Evolutionary conservation across 371 early-diverging fungal species (phyloP), one percentile per base, ranked within the genome.

Genomic region (Mucor plumbeus): DNA sequence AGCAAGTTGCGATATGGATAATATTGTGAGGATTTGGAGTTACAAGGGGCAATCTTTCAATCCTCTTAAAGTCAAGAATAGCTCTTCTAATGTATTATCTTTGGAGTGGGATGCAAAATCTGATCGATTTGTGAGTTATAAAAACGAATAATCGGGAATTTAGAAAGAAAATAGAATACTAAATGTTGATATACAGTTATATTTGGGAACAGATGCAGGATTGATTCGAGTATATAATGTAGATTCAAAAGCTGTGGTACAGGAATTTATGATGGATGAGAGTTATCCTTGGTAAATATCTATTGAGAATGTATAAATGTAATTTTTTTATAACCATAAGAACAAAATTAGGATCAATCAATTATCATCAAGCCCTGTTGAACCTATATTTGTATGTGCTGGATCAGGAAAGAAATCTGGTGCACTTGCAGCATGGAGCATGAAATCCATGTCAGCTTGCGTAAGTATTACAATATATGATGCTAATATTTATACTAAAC

Each of bases 1-100:
- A 58, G 87, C 87, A 33, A 89, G 90, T 64, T 87, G 88, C 64
- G 90, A 89, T 71, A 83, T 85, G 70, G 90, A 89, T 65, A 87
- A 86, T 63, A 85, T 87, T 71, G 84, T 87, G 26, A 74, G 84
- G 14, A 76, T 84, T 14, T 86, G 87, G 87, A 84, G 79, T 59
- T 77, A 81, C 64, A 76, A 81, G 64, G 83, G 80, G 0, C 75
- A 75, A 53, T 73, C 85, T 3, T 76, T 80, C 54, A 74, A 79
- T 15, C 85, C 87, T 5, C 70, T 80, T 44, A 88, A 87, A 63
- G 78, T 87, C 26, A 76, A 73, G 11, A 86, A 80, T 54, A 72
- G 73, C 41, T 65, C 78, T 2, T 80, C 77, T 15, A 85, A 83
- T 64, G 71, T 89, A 11, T 61, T 87, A 47, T 85, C 86, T 6